phyloP scores from a whole-genome alignment of 2,329 filamentous ascomycete genomes.

The Intubia oerlemansii region DNA sequence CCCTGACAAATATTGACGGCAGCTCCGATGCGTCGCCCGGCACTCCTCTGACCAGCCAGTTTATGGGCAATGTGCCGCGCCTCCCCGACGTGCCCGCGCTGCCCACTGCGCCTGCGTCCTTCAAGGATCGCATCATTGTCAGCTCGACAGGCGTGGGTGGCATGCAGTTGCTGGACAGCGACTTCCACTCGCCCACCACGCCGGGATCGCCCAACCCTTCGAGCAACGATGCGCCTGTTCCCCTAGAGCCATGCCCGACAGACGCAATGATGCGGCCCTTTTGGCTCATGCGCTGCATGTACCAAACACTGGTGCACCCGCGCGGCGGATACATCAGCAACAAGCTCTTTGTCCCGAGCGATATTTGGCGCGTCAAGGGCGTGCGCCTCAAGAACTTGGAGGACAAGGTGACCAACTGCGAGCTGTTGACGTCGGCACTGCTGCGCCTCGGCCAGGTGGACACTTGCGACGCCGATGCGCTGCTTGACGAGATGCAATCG shows the following conservation, averaged over 20 bases:
- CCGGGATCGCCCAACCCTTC: constrained; percentile 41
- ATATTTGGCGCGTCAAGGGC: constrained; percentile 84
- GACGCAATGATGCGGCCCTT: constrained; percentile 83
- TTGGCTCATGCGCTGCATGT: constrained; percentile 90
- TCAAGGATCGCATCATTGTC: constrained; percentile 29
- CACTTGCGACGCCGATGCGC: constrained; percentile 73
- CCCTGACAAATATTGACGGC: constrained; percentile 38
- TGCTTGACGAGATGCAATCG: constrained; percentile 83
- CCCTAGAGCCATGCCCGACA: constrained; percentile 79
- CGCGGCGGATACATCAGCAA: constrained; percentile 82
- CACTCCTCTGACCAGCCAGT: constrained; percentile 52
- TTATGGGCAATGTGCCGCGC: constrained; percentile 24
- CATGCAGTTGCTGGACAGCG: constrained; percentile 64
- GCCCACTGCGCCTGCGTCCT: constrained; percentile 38
- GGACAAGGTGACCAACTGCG: constrained; percentile 84
- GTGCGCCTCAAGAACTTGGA: constrained; percentile 84
- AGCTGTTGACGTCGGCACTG: constrained; percentile 73
- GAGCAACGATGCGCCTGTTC: constrained; percentile 44
- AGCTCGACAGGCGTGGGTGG: constrained; percentile 41
- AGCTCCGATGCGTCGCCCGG: constrained; percentile 46
- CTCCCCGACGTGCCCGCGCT: constrained; percentile 37
- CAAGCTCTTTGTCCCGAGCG: constrained; percentile 75
- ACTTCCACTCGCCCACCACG: constrained; percentile 47
- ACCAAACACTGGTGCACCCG: constrained; percentile 79
- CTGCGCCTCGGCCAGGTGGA: constrained; percentile 69